Evolutionary conservation across 2,329 filamentous ascomycete species (phyloP), one percentile per base, ranked within the genome.

Genomic region (Curvularia sp.): DNA sequence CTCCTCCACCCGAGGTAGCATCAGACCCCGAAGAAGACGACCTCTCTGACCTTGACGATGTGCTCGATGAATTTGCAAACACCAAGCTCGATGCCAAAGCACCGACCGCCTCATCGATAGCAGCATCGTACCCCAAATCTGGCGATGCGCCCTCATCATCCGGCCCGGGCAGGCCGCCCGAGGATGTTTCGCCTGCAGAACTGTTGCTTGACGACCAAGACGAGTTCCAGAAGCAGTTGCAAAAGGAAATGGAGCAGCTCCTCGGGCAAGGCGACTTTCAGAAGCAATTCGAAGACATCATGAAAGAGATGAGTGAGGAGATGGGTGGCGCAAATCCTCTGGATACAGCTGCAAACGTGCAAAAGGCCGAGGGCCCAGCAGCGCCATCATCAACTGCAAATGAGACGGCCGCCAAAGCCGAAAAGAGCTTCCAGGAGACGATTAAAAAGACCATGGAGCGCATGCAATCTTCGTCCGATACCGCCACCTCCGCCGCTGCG

Each of bases 401-500:
- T 3, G 63, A 69, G 6, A 50, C 61, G 4, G 54, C 68, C 3
- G 73, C 78, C 26, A 79, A 80, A 28, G 77, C 81, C 39, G 88
- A 91, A 41, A 87, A 88, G 47, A 87, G 85, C 0, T 99, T 99
- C 77, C 92, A 96, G 73, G 93, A 97, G 59, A 96, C 92, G 0
- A 98, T 99, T 69, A 88, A 90, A 60, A 88, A 88, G 68, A 98
- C 95, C 0, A 97, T 99, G 90, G 92, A 96, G 78, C 90, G 95
- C 49, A 97, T 99, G 92, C 91, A 96, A 71, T 86, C 87, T 33
- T 97, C 93, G 0, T 93, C 91, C 1, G 89, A 94, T 41, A 89
- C 93, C 66, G 93, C 93, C 4, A 93, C 91, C 0, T 90, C 91
- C 2, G 85, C 86, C 0, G 92, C 92, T 0, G 84, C 89, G 2